phyloP scores from a whole-genome alignment of 2,329 filamentous ascomycete genomes.

The Penicillium sp. region DNA sequence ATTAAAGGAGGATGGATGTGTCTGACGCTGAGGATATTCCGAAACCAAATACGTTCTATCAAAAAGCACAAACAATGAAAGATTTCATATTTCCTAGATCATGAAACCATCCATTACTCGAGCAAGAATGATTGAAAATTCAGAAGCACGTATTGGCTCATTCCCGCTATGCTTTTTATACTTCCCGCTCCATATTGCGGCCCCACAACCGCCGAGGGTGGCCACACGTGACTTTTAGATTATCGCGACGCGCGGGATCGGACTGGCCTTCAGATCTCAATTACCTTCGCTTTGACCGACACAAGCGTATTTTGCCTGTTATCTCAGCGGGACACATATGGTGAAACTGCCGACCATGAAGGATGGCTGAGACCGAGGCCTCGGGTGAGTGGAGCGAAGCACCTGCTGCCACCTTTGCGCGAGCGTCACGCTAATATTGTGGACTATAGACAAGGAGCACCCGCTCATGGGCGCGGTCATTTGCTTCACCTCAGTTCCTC shows the following conservation, averaged over 20 bases:
- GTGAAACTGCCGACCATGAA: conserved; percentile 42
- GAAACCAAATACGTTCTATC: too few species aligned
- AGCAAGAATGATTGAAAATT: not conserved
- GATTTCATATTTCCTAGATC: too few species aligned
- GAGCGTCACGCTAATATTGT: conserved; percentile 26
- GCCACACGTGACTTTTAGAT: conserved; percentile 25
- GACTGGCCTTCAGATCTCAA: conserved; percentile 15
- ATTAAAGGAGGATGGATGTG: too few species aligned
- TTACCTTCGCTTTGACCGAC: conserved; percentile 4
- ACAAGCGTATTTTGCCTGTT: not conserved
- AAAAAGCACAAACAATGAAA: too few species aligned
- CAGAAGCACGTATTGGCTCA: not conserved
- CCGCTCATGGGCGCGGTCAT: conserved; percentile 76
- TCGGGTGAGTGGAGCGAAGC: conserved; percentile 38
- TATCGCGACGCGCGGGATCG: conserved; percentile 27
- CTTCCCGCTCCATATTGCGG: not conserved
- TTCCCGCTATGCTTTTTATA: not conserved
- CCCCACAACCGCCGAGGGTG: not conserved
- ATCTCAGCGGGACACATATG: not conserved
- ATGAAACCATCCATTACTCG: not conserved
- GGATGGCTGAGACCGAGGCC: conserved; percentile 46
- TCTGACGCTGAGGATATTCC: too few species aligned
- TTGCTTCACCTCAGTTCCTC: conserved; percentile 84
- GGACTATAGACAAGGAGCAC: conserved; percentile 59
- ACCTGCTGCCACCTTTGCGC: conserved; percentile 1